Evolutionary conservation across 2,329 filamentous ascomycete species (phyloP), one percentile per base, ranked within the genome.

Genomic region (Microdochium trichocladiopsis): DNA sequence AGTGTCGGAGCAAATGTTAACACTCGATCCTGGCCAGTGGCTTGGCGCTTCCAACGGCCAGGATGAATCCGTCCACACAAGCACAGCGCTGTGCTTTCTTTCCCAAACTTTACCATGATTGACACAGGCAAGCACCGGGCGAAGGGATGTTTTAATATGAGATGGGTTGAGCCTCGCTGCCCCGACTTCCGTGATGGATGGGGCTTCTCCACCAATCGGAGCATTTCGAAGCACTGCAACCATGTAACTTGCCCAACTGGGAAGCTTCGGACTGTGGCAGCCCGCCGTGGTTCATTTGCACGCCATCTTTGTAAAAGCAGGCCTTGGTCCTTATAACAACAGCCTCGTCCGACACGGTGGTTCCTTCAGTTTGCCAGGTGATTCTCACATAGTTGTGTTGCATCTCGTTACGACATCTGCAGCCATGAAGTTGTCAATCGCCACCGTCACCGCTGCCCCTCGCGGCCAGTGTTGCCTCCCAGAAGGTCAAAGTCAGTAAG

Each of bases 401-500:
- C 33, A 37, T n/a, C 14, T 4, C 33, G 33, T 4, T 12, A 45
- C 41, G 41, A 16, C n/a, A 5, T 22, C 22, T 22, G 6, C 41
- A 45, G 41, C 41, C 41, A 45, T 45, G 41, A 45, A 45, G 41
- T 45, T 45, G 9, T 45, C 41, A 16, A 8, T 22, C 41, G 6
- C 18, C n/a, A 16, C 36, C 41, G 18, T 45, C 16, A 45, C 41
- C 16, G 41, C 41, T 22, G 41, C 41, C 18, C n/a, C 41, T 45
- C 6, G 41, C 41, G 41, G 41, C 41, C 21, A 45, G 3, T 5
- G 41, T 12, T 10, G 18, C 12, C 18, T 21, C 41, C 21, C 41
- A 45, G 41, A 45, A 45, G 41, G 41, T 45, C 14, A 45, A 45
- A 45, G 41, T 45, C 41, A 45, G 41, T 45, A 45, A 45, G 41